Conservation (phyloP, 495 filamentous ascomycete species). For the Symbiotaphrina buchneri region DNA sequence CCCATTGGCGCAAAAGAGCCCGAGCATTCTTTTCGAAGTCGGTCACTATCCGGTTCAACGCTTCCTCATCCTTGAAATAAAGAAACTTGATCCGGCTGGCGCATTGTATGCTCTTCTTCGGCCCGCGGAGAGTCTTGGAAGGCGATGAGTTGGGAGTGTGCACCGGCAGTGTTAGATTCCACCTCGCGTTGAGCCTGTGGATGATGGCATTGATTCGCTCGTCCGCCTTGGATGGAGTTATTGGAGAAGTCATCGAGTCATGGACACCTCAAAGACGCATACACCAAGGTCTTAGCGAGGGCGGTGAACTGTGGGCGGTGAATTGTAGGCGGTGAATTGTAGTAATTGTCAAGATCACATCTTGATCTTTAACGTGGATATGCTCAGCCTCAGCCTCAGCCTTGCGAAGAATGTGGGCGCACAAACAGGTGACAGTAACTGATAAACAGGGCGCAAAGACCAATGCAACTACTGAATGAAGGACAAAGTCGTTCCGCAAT, state of each 20-base stretch:
- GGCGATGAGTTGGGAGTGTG: not conserved
- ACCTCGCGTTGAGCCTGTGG: conserved; percentile 2
- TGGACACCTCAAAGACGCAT: no score
- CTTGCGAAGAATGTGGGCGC: no score
- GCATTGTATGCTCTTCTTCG: not conserved
- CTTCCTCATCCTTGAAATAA: conserved; percentile 2
- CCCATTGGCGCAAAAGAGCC: not conserved
- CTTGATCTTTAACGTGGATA: no score
- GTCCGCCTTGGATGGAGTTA: conserved; percentile 1
- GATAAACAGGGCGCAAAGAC: no score
- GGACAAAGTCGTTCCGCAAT: no score
- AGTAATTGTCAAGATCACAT: no score
- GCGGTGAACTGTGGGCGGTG: no score
- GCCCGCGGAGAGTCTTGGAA: not conserved
- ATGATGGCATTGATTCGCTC: not conserved
- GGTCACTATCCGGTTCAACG: conserved; percentile 1
- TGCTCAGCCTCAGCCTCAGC: no score
- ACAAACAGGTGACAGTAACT: no score
- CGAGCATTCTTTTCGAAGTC: not conserved
- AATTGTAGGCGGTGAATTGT: no score
- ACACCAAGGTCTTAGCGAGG: no score
- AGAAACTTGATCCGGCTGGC: conserved; percentile 4
- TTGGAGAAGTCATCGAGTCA: conserved; percentile 2
- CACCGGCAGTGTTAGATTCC: conserved; percentile 1
- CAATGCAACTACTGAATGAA: no score